Percentiles rank a stretch among this genome's conserved stretches.
Evolutionary conservation across 495 filamentous ascomycete genomes (phyloP).

Genomic region (Aspergillus steynii): DNA sequence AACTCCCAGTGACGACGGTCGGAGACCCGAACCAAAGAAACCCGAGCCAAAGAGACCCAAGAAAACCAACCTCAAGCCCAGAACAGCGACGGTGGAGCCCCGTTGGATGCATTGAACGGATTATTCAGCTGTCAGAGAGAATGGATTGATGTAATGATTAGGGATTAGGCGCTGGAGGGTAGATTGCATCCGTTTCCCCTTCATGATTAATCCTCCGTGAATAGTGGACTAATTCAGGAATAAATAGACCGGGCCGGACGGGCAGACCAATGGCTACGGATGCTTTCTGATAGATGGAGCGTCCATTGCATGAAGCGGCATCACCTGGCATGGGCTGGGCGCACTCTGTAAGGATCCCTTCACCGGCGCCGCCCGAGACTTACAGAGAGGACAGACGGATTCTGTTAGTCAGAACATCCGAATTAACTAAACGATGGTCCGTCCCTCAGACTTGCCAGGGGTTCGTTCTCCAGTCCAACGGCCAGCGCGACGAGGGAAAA

Average conservation of each 20-base stretch:
- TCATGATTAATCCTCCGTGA: background rate
- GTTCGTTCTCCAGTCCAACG: background rate
- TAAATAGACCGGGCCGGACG: background rate
- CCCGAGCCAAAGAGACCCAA: background rate
- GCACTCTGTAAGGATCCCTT: background rate
- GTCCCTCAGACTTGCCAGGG: too few relatives aligned
- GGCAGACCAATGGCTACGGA: too few relatives aligned
- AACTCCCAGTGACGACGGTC: background rate
- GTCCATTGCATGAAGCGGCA: background rate
- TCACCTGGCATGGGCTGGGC: background rate
- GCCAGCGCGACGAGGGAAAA: background rate
- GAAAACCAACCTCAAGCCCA: background rate
- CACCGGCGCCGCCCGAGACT: too few relatives aligned
- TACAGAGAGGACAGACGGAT: background rate
- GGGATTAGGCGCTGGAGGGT: background rate
- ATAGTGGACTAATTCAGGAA: background rate
- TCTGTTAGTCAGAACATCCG: background rate
- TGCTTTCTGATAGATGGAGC: background rate
- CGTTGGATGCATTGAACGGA: background rate
- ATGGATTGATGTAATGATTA: background rate
- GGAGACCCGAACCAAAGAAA: background rate
- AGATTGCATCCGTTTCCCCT: background rate
- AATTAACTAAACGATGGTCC: background rate
- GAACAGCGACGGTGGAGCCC: background rate
- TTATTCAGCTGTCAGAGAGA: background rate